These are phyloP conservation scores for Rhodotorula babjevae DNA, from an alignment of 768 basidiomycete genomes.

Conservation along the genomic window DNA sequence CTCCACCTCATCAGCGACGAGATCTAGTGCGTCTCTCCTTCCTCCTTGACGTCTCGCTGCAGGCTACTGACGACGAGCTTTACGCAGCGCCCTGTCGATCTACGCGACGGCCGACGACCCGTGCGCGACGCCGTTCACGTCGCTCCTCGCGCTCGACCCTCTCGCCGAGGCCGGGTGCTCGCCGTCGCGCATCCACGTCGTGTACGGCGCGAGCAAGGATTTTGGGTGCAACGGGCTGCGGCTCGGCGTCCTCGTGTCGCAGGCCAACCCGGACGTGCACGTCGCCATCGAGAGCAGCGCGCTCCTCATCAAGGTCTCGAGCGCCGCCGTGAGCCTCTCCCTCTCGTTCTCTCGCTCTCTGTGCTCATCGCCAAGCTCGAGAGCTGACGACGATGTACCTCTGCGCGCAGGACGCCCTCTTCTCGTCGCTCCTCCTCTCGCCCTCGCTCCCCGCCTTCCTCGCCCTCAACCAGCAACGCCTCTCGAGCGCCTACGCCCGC, in stretches of 20 bases:
- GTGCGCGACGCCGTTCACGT: slow-evolving; percentile 32
- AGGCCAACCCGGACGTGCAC: slow-evolving; percentile 41
- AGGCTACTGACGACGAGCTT: background rate
- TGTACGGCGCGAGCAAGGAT: slow-evolving; percentile 41
- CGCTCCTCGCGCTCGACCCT: slow-evolving; percentile 41
- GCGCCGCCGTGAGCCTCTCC: slow-evolving; percentile 31
- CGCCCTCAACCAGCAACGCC: slow-evolving; percentile 29
- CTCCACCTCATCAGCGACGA: slow-evolving; percentile 39
- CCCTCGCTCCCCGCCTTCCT: slow-evolving; percentile 35
- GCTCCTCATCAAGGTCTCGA: slow-evolving; percentile 42
- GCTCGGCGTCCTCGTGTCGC: slow-evolving; percentile 41
- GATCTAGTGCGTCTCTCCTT: slow-evolving; percentile 32
- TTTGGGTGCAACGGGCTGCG: slow-evolving; percentile 43
- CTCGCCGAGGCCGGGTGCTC: slow-evolving; percentile 38
- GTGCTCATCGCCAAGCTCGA: background rate
- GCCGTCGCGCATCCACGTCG: slow-evolving; percentile 33
- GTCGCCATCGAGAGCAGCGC: slow-evolving; percentile 36
- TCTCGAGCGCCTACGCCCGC: slow-evolving; percentile 27
- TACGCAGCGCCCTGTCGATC: slow-evolving; percentile 27
- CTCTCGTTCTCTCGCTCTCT: background rate
- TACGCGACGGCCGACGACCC: slow-evolving; percentile 18
- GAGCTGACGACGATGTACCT: background rate
- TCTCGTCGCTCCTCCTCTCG: slow-evolving; percentile 35
- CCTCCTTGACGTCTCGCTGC: background rate
- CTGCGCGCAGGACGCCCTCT: slow-evolving; percentile 36